These are phyloP conservation scores for Talaromyces atroroseus DNA, from an alignment of 2,329 filamentous ascomycete genomes.

Conservation along the genomic window DNA sequence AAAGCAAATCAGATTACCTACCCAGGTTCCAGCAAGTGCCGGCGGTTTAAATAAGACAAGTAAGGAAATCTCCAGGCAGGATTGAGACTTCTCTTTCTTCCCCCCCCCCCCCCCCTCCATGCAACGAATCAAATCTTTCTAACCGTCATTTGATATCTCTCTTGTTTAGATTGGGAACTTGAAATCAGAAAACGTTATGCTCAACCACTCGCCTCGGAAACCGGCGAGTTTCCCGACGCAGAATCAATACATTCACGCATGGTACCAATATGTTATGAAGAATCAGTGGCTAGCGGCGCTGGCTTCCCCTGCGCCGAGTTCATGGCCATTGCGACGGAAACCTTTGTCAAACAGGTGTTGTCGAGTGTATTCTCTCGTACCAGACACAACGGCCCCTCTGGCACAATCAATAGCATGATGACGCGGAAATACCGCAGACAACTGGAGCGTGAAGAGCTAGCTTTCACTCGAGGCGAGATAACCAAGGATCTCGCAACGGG, in stretches of 20 bases:
- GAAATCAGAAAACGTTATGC: conserved; percentile 62
- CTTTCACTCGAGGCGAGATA: conserved; percentile 66
- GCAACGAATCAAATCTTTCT: too few species aligned
- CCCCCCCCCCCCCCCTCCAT: too few species aligned
- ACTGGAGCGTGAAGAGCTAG: conserved; percentile 69
- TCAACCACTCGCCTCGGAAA: conserved; percentile 56
- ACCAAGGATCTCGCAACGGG: conserved; percentile 66
- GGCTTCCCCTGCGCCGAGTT: conserved; percentile 52
- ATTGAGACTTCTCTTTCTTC: too few species aligned
- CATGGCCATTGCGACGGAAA: conserved; percentile 57
- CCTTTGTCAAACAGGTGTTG: conserved; percentile 58
- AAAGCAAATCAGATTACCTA: conserved; percentile 47
- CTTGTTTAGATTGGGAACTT: conserved; percentile 52
- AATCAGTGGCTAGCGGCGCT: conserved; percentile 53
- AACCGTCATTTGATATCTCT: background rate
- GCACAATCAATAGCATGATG: conserved; percentile 66
- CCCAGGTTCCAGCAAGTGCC: conserved; percentile 63
- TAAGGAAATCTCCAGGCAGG: conserved; percentile 39
- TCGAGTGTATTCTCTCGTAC: conserved; percentile 51
- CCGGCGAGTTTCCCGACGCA: conserved; percentile 57
- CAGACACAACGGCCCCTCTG: conserved; percentile 54
- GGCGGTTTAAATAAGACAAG: conserved; percentile 74
- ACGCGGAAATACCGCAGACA: conserved; percentile 72
- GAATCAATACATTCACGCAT: conserved; percentile 55
- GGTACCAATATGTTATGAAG: conserved; percentile 61